Conservation (phyloP, 805 yeast species). For the Starmera pachycereana region DNA sequence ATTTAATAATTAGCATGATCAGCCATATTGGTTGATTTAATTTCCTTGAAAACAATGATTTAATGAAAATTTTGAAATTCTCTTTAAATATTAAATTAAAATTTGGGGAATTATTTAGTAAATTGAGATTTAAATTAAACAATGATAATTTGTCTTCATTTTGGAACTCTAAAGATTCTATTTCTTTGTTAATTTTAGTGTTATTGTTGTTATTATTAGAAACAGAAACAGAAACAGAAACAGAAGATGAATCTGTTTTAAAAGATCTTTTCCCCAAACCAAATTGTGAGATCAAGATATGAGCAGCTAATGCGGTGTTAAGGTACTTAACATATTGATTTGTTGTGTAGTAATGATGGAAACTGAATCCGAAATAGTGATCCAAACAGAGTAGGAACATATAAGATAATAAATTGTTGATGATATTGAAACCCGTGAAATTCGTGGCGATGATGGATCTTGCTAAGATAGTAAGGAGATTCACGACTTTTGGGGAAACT, state of each 20-base stretch:
- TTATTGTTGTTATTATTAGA: not conserved
- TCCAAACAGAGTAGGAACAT: too few relatives aligned
- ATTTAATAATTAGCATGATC: constrained; percentile 37
- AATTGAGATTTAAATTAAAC: constrained; percentile 1
- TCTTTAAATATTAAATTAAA: constrained; percentile 2
- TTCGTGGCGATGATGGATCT: not conserved
- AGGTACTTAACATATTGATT: too few relatives aligned
- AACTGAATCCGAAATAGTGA: too few relatives aligned
- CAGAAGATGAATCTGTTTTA: not conserved
- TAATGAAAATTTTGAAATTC: constrained; percentile 16
- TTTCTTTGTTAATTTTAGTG: not conserved
- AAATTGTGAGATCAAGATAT: too few relatives aligned
- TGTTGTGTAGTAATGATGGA: too few relatives aligned
- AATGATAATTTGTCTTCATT: constrained; percentile 2
- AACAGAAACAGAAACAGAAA: not conserved
- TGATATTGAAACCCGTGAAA: not conserved
- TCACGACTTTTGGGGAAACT: too few relatives aligned
- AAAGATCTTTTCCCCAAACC: too few relatives aligned
- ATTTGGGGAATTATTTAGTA: too few relatives aligned
- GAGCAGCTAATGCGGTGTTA: too few relatives aligned
- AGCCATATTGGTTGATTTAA: constrained; percentile 42
- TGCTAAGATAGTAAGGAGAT: not conserved
- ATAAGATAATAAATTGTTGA: not conserved
- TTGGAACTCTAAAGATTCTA: not conserved
- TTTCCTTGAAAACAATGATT: constrained; percentile 8